Percentiles rank a stretch among this genome's conserved stretches.
Conservation (phyloP, 2,329 filamentous ascomycete genomes). For the Xylaria sp. region DNA sequence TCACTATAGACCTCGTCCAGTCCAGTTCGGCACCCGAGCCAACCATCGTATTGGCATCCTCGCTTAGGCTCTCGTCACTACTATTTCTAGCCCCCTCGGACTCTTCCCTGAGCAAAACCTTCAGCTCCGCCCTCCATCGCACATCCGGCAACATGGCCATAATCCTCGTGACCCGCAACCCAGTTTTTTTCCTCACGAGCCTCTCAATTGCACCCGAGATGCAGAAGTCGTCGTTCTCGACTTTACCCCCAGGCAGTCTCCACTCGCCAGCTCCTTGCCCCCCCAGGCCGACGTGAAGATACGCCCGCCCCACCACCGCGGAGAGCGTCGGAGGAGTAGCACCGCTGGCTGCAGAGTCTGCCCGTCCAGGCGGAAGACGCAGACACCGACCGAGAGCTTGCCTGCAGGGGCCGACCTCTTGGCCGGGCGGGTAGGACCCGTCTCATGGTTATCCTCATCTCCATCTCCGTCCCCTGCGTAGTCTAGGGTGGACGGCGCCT, state of each 20-base stretch:
- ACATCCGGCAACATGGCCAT: constrained; percentile 34
- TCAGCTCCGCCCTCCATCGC: constrained; percentile 25
- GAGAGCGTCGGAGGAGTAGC: constrained; percentile 34
- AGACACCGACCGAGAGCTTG: constrained; percentile 36
- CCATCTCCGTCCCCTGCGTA: not conserved
- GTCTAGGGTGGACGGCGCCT: not conserved
- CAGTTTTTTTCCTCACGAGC: constrained; percentile 35
- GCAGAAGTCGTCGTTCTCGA: constrained; percentile 37
- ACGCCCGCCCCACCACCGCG: constrained; percentile 5
- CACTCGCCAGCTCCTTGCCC: constrained; percentile 20
- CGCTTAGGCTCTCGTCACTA: not conserved
- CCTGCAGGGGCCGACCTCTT: too few species aligned
- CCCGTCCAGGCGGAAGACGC: constrained; percentile 38
- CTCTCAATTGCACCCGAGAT: constrained; percentile 39
- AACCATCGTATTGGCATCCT: too few species aligned
- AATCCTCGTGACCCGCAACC: constrained; percentile 34
- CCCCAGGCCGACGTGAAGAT: not conserved
- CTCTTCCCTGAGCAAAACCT: constrained; percentile 32
- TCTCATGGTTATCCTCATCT: not conserved
- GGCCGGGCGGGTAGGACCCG: not conserved
- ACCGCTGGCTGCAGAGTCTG: constrained; percentile 34
- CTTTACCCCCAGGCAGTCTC: constrained; percentile 39
- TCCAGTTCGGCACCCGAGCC: not conserved
- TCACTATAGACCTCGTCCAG: not conserved
- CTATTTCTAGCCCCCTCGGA: not conserved